phyloP scores from a whole-genome alignment of 352 stramenopile genomes.

The Elongisporangium prolatum region DNA sequence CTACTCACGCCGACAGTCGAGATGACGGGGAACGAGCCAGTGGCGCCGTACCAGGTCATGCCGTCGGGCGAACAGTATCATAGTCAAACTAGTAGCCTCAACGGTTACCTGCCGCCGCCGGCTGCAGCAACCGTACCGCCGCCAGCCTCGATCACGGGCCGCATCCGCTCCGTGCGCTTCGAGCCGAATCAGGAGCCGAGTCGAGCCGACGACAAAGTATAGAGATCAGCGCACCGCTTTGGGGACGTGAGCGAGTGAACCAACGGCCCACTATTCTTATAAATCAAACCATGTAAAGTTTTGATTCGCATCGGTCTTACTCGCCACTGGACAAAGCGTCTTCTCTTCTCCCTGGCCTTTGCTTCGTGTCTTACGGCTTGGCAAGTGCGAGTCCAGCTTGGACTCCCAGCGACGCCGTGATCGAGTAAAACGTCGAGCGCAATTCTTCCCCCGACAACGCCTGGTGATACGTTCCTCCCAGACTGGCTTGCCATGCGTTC shows the following conservation, averaged over 20 bases:
- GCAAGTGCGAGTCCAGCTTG: constrained; percentile 48
- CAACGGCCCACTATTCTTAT: not conserved
- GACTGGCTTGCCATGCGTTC: constrained; percentile 41
- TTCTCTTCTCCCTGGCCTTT: too few relatives aligned
- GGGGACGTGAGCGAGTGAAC: too few relatives aligned
- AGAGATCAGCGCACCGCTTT: not conserved
- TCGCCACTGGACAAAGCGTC: too few relatives aligned
- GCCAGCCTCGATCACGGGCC: not conserved
- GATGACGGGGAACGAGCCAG: constrained; percentile 7
- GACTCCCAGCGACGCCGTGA: constrained; percentile 65
- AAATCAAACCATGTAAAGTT: not conserved
- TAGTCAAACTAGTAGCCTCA: constrained; percentile 1
- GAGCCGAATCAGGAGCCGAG: not conserved
- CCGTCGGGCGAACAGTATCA: constrained; percentile 11
- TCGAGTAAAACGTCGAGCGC: constrained; percentile 70
- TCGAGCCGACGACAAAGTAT: not conserved
- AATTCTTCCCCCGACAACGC: constrained; percentile 61
- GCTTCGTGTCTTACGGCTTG: constrained; percentile 54
- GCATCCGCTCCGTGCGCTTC: not conserved
- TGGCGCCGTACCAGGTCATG: constrained; percentile 5
- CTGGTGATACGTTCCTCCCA: constrained; percentile 62
- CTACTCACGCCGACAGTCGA: constrained; percentile 24
- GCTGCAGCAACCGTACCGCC: not conserved
- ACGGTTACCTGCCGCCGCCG: not conserved
- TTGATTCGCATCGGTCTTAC: not conserved